Evolutionary conservation across 2,329 filamentous ascomycete genomes (phyloP).

Genomic region (Diplodia seriata): DNA sequence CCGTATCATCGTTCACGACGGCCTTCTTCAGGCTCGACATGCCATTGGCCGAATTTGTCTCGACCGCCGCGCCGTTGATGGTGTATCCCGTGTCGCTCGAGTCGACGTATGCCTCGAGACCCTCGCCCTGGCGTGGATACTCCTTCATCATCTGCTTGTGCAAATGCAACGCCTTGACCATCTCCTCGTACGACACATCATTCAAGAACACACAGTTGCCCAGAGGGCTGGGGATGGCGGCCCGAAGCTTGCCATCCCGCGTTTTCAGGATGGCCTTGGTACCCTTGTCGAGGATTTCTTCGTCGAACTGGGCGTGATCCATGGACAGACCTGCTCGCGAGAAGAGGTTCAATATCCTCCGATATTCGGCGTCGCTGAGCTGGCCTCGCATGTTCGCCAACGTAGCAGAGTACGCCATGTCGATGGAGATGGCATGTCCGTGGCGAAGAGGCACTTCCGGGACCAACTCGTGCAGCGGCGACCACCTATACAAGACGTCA

Average conservation of each 20-base stretch:
- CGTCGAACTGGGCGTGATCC: conserved; percentile 73
- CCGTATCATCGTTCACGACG: conserved; percentile 39
- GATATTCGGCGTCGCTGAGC: conserved; percentile 66
- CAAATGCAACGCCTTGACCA: conserved; percentile 64
- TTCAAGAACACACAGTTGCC: conserved; percentile 73
- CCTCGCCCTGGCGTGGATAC: conserved; percentile 69
- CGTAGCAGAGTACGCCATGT: conserved; percentile 78
- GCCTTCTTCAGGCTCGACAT: conserved; percentile 38
- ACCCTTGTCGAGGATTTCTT: conserved; percentile 68
- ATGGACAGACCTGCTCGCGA: conserved; percentile 74
- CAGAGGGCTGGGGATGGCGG: conserved; percentile 72
- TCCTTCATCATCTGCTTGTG: conserved; percentile 70
- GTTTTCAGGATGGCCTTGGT: conserved; percentile 75
- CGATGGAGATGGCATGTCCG: conserved; percentile 76
- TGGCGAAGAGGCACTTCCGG: conserved; percentile 73
- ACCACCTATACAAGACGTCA: conserved; percentile 60
- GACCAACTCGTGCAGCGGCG: conserved; percentile 72
- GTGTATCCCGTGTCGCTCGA: conserved; percentile 70
- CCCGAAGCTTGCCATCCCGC: conserved; percentile 70
- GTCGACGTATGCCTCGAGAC: conserved; percentile 74
- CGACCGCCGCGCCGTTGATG: conserved; percentile 52
- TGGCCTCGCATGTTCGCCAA: conserved; percentile 69
- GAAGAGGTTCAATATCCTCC: conserved; percentile 69
- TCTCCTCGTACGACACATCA: conserved; percentile 67
- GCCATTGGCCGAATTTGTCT: conserved; percentile 37